Base-by-base conservation (phyloP, 768 basidiomycete species). In the Boletus huronensis region DNA sequence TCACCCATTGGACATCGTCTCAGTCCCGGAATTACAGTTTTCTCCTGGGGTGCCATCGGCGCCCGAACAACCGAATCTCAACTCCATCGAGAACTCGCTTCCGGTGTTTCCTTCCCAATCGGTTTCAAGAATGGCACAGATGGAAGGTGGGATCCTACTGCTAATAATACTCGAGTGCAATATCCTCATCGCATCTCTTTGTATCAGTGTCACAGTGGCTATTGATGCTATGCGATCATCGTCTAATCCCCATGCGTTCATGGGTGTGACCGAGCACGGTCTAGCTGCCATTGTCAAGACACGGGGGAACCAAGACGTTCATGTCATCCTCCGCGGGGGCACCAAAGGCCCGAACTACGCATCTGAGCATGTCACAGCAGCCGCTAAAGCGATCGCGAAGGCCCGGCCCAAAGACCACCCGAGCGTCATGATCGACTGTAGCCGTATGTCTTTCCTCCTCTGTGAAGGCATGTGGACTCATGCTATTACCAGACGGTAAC, bases 81-180 rank as follows among this genome's bases (percentile, higher is more conserved):
- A 72, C 84, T 99, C 8, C 97, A 98, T 67, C 87, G 97, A 54
- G 97, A 98, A 72, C 87, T 98, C 42, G 94, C 93, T 5, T 93
- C 90, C 4, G 96, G 95, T 66, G 87, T 91, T 25, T 97, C 95
- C 48, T 98, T 97, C 86, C 95, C 97, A 21, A 93, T 98, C 59
- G 92, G 93, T 9, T 99, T 99, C 85, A 99, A 99, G 74, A 99
- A 99, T 70, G 96, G 97, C 50, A 99, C 97, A 3, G 96, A 98
- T 70, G 97, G 97, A 51, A 85, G 84, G 83, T 82, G 59, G 51
- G 71, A 51, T 42, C 32, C 14, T 9, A 10, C 5, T 17, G 26
- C 35, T 29, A 10, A 39, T 54, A 29, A 25, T 40, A 16, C 11
- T 13, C 1, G 5, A 45, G 9, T 8, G 53, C 28, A 28, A 10